phyloP scores from a whole-genome alignment of 306 rosid genomes.

The Potentilla sterilis region DNA sequence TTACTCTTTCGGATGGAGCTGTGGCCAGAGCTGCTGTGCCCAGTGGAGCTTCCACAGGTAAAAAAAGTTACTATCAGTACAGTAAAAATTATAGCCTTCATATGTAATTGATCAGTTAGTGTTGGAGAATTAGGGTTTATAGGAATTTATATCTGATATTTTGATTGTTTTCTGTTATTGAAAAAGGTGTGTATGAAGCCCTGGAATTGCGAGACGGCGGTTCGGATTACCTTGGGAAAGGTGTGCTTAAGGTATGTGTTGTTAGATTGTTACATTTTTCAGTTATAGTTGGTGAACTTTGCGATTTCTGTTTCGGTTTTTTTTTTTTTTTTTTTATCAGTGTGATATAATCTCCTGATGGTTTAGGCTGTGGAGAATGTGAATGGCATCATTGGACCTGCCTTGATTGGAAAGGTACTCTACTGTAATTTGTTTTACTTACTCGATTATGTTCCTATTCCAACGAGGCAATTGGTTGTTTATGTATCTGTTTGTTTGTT shows the following conservation, averaged over 20 bases:
- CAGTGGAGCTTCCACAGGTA: conserved; percentile 75
- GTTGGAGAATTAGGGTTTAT: background rate
- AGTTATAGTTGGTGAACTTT: background rate
- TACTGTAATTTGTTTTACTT: background rate
- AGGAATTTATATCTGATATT: background rate
- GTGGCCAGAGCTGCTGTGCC: conserved; percentile 80
- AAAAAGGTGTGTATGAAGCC: conserved; percentile 69
- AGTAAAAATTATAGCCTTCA: no score
- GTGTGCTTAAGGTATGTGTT: conserved; percentile 53
- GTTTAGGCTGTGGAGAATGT: conserved; percentile 69
- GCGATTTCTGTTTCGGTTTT: background rate
- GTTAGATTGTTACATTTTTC: background rate
- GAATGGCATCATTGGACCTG: conserved; percentile 62
- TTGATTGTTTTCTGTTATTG: background rate
- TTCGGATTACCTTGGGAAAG: conserved; percentile 75
- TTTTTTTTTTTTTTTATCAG: background rate
- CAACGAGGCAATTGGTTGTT: conserved; percentile 15
- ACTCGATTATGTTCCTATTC: no score
- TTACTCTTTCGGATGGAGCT: conserved; percentile 48
- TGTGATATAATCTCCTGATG: background rate
- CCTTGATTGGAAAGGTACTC: conserved; percentile 62
- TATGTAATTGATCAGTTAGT: no score
- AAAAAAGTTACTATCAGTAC: background rate
- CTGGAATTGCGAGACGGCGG: conserved; percentile 86
- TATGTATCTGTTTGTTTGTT: background rate